Evolutionary conservation across 176 grass and related monocot genomes (phyloP).

Genomic region (Juncus inflexus): DNA sequence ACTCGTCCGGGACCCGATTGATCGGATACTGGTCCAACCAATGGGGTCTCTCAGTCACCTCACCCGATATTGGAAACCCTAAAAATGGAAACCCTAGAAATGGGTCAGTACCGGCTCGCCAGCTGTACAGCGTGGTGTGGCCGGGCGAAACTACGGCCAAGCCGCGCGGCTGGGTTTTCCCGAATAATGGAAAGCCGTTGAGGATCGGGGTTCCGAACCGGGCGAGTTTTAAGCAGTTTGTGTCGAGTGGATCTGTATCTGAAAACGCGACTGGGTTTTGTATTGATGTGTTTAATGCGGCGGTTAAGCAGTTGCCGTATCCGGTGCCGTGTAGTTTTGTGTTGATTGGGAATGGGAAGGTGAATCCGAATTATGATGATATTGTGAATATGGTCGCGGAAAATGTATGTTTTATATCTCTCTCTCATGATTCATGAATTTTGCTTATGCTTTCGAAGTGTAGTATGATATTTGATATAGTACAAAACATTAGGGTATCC

Average conservation of each 20-base stretch:
- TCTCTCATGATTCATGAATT: neutral
- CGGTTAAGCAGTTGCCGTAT: conserved; percentile 62
- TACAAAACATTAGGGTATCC: too few relatives aligned
- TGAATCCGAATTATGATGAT: conserved; percentile 54
- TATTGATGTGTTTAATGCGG: conserved; percentile 68
- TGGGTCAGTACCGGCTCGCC: conserved; percentile 37
- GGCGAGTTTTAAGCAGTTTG: conserved; percentile 68
- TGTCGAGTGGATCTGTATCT: conserved; percentile 36
- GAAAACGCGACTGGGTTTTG: conserved; percentile 57
- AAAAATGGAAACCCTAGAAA: conserved; percentile 46
- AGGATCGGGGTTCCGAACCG: conserved; percentile 75
- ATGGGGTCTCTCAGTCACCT: conserved; percentile 53
- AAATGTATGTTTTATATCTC: conserved; percentile 45
- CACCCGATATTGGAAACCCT: conserved; percentile 54
- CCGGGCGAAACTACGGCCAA: conserved; percentile 36
- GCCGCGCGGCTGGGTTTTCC: conserved; percentile 73
- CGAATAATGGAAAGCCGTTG: conserved; percentile 58
- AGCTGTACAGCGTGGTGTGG: conserved; percentile 50
- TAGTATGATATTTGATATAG: too few relatives aligned
- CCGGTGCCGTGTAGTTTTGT: conserved; percentile 64
- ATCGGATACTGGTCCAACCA: conserved; percentile 84
- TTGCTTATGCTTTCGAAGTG: too few relatives aligned
- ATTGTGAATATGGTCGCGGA: conserved; percentile 54
- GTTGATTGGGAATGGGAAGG: conserved; percentile 50
- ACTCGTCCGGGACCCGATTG: conserved; percentile 35